These are phyloP conservation scores for Phytophthora aleatoria DNA, from an alignment of 352 stramenopile genomes.

Conservation along the genomic window DNA sequence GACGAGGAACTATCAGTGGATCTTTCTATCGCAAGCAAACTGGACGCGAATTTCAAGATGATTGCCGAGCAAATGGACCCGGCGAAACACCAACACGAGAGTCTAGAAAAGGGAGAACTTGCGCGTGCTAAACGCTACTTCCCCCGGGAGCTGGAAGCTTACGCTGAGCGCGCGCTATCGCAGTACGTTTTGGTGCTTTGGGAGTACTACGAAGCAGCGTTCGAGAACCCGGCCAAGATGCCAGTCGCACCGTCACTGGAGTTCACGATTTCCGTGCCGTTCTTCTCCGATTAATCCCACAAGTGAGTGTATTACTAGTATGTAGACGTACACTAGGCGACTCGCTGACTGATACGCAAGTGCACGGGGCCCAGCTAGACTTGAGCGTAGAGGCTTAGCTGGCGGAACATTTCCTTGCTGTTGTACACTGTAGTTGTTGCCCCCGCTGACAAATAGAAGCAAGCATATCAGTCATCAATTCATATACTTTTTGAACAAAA, in stretches of 20 bases:
- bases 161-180: constrained; percentile 68
- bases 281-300: constrained; percentile 60
- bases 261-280: constrained; percentile 80
- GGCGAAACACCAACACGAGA: constrained; percentile 7
- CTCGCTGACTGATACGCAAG: constrained; percentile 21
- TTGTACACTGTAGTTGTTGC: constrained; percentile 78
- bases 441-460: constrained; percentile 48
- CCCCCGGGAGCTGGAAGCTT: constrained; percentile 64
- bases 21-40: constrained; percentile 79
- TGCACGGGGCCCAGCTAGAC: constrained; percentile 28
- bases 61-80: constrained; percentile 73
- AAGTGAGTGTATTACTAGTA: constrained; percentile 36
- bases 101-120: constrained; percentile 4
- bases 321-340: constrained; percentile 26
- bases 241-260: constrained; percentile 71
- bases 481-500: neutral
- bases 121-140: constrained; percentile 54
- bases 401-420: constrained; percentile 74
- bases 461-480: constrained; percentile 20
- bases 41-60: constrained; percentile 89
- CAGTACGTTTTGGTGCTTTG: constrained; percentile 82
- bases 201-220: constrained; percentile 83
- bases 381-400: constrained; percentile 80
- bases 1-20: constrained; percentile 86
- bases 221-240: constrained; percentile 52